A percentile compares a stretch with the other conserved stretches of the same genome.
Conservation (phyloP, 495 filamentous ascomycete species). For the Penicillium fimorum region DNA sequence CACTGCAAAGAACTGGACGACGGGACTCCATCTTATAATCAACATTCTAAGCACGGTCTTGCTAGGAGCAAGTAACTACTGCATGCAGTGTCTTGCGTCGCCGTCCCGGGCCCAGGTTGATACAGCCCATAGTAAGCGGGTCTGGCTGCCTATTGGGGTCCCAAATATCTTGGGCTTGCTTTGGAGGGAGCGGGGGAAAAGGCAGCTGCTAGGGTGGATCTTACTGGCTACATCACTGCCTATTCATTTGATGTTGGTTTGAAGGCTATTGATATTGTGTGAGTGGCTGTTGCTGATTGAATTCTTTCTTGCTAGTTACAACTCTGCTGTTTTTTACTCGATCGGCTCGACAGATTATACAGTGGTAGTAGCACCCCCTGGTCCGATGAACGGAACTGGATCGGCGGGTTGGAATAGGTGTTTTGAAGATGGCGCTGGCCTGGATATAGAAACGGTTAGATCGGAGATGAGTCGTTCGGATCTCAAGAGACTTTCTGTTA, state of each 20-base stretch:
- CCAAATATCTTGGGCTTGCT: neutral
- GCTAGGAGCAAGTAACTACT: constrained; percentile 6
- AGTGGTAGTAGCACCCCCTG: neutral
- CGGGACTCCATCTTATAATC: neutral
- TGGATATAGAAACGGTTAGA: no score
- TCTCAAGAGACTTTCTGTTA: neutral
- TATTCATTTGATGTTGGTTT: neutral
- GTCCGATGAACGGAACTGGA: no score
- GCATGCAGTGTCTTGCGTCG: constrained; percentile 3
- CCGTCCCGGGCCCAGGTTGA: constrained; percentile 3
- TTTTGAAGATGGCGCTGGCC: no score
- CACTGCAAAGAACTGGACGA: neutral
- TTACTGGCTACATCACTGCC: neutral
- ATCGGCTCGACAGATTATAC: neutral
- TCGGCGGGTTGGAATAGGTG: neutral
- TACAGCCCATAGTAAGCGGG: neutral
- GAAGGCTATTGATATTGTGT: neutral
- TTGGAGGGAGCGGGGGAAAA: neutral
- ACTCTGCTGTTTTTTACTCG: neutral
- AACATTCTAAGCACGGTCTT: constrained; percentile 1
- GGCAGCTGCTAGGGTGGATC: neutral
- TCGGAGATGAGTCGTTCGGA: neutral
- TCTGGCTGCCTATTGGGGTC: constrained; percentile 4
- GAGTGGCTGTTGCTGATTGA: neutral
- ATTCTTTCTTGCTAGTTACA: neutral